Evolutionary conservation across 2,329 filamentous ascomycete genomes (phyloP), one percentile per base, ranked within the genome.

Genomic region (Dactylellina cionopaga): DNA sequence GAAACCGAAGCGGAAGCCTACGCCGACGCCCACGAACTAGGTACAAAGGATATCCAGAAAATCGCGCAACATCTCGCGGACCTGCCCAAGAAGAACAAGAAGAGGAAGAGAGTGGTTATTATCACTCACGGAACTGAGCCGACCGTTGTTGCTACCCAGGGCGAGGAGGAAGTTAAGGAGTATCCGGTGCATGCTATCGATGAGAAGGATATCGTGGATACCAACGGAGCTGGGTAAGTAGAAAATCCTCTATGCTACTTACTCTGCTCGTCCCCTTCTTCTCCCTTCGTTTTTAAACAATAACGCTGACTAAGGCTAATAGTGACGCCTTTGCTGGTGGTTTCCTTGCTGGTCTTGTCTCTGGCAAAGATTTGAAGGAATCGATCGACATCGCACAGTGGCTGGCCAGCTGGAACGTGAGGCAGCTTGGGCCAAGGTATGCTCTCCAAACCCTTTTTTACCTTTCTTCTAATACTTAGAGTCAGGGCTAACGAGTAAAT

Each of bases 291-390:
- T 10, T 35, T 5, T 29, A 68, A 9, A 73, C 17, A 33, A 19
- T 33, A 7, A 25, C 17, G 10, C 22, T 25, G 22, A 43, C 9
- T 25, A 6, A 24, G 41, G 2, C n/a, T 24, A 37, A n/a, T 27
- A 86, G 92, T 80, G 95, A 99, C 80, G 94, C 95, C 58, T 99
- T 99, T 79, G 94, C 95, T 69, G 95, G 92, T 79, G 95, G 95
- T 75, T 92, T 99, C 83, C 85, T 92, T 64, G 95, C 95, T 58
- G 95, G 93, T 79, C 85, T 98, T 75, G 89, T 96, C 74, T 85
- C 94, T 82, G 92, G 90, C 81, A 91, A 95, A 84, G 80, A 87
- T 60, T 85, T 99, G 54, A 89, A 90, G 78, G 87, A 89, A 76
- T 86, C 86, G 79, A 86, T 99, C 77, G 91, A 97, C 81, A 91